Evolutionary conservation across 805 yeast genomes (phyloP), one percentile per base, ranked within the genome.

Genomic region (Candida schatavii): DNA sequence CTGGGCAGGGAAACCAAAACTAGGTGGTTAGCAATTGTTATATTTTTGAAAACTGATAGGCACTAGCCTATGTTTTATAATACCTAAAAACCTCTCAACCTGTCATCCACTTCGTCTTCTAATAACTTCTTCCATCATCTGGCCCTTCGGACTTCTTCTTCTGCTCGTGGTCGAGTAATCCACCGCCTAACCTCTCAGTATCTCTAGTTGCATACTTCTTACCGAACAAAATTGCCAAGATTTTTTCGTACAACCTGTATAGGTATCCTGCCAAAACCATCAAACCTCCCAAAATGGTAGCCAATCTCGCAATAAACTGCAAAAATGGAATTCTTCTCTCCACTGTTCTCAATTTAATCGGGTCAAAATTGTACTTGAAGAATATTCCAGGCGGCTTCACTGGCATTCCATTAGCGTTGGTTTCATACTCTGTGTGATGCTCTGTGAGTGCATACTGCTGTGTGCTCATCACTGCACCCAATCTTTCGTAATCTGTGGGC

Each of bases 341-440:
- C 20, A 71, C 72, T 17, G 89, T 73, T 3, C 77, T 62, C 51
- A 93, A 72, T 35, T 81, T 76, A 33, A 93, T 78, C 3, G 97
- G 91, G 54, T 93, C 98, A 58, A 93, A 88, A 50, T 88, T 88
- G 60, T 90, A 91, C 42, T 76, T 78, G 67, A 93, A 78, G 54
- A 77, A 85, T 20, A 91, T 81, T 0, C 97, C 97, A 3, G 97
- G 95, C 4, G 75, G 58, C 1, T 56, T 56, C n/a, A 32, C 38
- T 3, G 66, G 66, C 2, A 29, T 22, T 3, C 57, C 61, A 26
- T 45, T 30, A 9, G 39, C 34, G 22, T 39, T 47, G 3, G 46
- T 32, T 5, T 40, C 39, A 21, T 46, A 32, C 7, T 49, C 54
- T 27, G 54, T 61, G 43, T 73, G 77, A 31, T 68, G 72, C 45